A percentile compares a stretch with the other conserved stretches of the same genome.
These are phyloP conservation scores for Cordyceps tenuipes DNA, from an alignment of 2,329 filamentous ascomycete species.

Conservation along the genomic window DNA sequence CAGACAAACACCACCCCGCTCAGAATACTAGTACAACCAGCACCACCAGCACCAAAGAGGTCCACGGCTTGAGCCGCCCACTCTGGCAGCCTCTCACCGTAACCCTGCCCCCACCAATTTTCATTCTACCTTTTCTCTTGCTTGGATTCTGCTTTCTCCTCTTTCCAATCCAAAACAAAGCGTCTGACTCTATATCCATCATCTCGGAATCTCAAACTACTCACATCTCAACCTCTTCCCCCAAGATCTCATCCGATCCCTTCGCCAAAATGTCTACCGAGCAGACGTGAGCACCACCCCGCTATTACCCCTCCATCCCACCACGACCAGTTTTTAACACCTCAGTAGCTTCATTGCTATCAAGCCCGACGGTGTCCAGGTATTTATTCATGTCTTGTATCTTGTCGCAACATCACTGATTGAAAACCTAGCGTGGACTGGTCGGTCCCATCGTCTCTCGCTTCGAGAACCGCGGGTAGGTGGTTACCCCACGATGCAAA, in stretches of 20 bases:
- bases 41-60: constrained; percentile 15
- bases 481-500: constrained; percentile 15
- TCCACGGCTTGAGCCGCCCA: constrained; percentile 14
- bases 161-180: constrained; percentile 19
- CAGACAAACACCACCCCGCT: constrained; percentile 28
- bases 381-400: constrained; percentile 34
- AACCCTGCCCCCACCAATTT: constrained; percentile 37
- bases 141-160: constrained; percentile 29
- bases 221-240: constrained; percentile 21
- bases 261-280: constrained; percentile 58
- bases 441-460: constrained; percentile 95
- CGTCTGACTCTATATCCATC: constrained; percentile 21
- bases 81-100: constrained; percentile 23
- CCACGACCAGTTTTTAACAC: constrained; percentile 17
- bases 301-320: constrained; percentile 21
- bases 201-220: constrained; percentile 21
- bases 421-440: constrained; percentile 69
- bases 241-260: constrained; percentile 20
- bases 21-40: neutral
- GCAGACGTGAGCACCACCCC: constrained; percentile 68
- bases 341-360: constrained; percentile 90
- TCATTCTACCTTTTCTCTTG: constrained; percentile 31
- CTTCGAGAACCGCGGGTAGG: constrained; percentile 92
- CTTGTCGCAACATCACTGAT: constrained; percentile 16
- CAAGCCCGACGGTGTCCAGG: constrained; percentile 99